phyloP scores from a whole-genome alignment of 2,329 filamentous ascomycete genomes.

The Cytospora piceicola region DNA sequence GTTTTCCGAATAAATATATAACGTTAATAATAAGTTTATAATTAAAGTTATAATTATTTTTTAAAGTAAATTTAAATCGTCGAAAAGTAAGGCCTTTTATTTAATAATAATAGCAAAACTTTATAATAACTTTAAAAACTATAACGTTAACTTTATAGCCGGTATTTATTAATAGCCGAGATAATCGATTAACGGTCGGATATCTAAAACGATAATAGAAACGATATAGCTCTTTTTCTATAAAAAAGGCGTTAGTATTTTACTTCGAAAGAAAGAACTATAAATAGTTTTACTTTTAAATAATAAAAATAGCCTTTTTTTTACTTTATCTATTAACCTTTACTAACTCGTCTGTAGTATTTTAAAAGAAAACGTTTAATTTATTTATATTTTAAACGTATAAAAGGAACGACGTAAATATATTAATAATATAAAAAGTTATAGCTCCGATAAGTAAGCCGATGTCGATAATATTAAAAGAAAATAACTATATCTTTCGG shows the following conservation, averaged over 20 bases:
- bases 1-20: background rate
- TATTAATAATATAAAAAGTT: conserved; percentile 2
- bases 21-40: conserved; percentile 1
- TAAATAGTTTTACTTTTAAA: background rate
- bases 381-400: conserved; percentile 1
- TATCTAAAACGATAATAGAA: conserved; percentile 1
- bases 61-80: too few relatives aligned
- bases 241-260: background rate
- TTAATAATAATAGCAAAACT: too few relatives aligned
- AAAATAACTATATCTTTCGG: background rate
- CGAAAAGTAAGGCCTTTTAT: too few relatives aligned
- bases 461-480: background rate
- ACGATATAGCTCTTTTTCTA: background rate
- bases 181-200: background rate
- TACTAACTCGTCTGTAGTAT: conserved; percentile 4
- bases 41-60: too few relatives aligned
- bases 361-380: background rate
- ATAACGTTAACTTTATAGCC: too few relatives aligned
- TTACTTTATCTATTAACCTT: background rate
- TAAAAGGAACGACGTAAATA: background rate
- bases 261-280: background rate
- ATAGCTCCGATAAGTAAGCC: background rate
- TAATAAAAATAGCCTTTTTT: background rate
- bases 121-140: too few relatives aligned
- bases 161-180: background rate